Base-by-base conservation (phyloP, 2,329 filamentous ascomycete genomes). In the Neodidymelliopsis sp. region DNA sequence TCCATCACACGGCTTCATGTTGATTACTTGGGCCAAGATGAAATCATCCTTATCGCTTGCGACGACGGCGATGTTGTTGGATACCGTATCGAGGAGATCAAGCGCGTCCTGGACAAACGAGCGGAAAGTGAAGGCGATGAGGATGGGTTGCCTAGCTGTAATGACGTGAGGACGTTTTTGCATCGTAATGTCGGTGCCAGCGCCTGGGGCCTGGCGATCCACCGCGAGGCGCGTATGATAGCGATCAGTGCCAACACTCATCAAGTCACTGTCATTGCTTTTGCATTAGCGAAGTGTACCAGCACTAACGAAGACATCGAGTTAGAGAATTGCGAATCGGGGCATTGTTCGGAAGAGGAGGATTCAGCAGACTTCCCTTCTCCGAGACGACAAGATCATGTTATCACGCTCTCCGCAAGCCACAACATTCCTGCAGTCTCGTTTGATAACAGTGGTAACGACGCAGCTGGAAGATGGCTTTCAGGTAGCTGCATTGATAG, bases 121-220 rank as follows among this genome's bases (percentile, higher is more conserved):
- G 29, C 10, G 15, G 29, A 47, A 3, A n/a, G 23, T 2, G 19
- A 28, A 7, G 41, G 49, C 1, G 22, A 23, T 7, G 34, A 54
- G 6, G 10, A 25, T 6, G 29, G 24, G 1, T 20, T 36, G 3
- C 10, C 57, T 54, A 45, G 82, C 78, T 64, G 79, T 75, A 34
- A 78, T 29, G 60, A 64, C 47, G 66, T 67, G 58, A 76, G 50
- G 63, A 76, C 77, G 0, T 89, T 96, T 65, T 89, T 96, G 48
- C 83, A 85, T 49, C 83, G 88, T 27, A 91, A 89, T 66, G 91
- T 96, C 2, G 83, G 84, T 1, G 76, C 74, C 18, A 93, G 90
- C 51, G 93, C 92, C 2, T 99, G 94, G 94, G 94, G 93, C 0
- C 74, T 96, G 36, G 88, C 91, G 6, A 81, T 96, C 9, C 93